Evolutionary conservation across 176 grass and related monocot genomes (phyloP).

Genomic region (Cenchrus fungigraminus): DNA sequence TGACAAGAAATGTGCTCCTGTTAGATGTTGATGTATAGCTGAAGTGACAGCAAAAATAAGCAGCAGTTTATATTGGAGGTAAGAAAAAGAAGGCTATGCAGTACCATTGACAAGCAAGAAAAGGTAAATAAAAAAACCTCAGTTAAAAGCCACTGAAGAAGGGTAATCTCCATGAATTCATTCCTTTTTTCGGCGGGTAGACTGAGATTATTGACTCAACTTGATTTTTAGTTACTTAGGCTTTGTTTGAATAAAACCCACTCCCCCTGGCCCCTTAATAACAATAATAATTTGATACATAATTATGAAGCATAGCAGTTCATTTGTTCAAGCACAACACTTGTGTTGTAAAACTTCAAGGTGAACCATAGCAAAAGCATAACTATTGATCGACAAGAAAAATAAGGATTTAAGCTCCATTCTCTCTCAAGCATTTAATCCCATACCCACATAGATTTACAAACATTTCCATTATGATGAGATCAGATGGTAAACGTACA

Average conservation of each 20-base stretch:
- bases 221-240: background rate
- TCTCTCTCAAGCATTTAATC: background rate
- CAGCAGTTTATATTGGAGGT: background rate
- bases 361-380: background rate
- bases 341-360: background rate
- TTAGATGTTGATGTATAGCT: constrained; percentile 34
- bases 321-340: background rate
- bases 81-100: background rate
- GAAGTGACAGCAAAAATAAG: background rate
- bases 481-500: constrained; percentile 60
- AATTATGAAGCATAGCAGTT: constrained; percentile 8
- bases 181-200: constrained; percentile 5
- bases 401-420: constrained; percentile 3
- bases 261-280: background rate
- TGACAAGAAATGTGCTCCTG: constrained; percentile 42
- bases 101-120: background rate
- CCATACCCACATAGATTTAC: background rate
- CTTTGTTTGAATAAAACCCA: background rate
- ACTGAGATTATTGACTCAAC: background rate
- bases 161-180: background rate
- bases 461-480: constrained; percentile 26
- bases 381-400: constrained; percentile 6
- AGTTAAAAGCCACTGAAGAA: constrained; percentile 23
- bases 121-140: background rate
- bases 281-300: constrained; percentile 12